Evolutionary conservation across 805 yeast genomes (phyloP).

Genomic region (Starmerella vaccinii): DNA sequence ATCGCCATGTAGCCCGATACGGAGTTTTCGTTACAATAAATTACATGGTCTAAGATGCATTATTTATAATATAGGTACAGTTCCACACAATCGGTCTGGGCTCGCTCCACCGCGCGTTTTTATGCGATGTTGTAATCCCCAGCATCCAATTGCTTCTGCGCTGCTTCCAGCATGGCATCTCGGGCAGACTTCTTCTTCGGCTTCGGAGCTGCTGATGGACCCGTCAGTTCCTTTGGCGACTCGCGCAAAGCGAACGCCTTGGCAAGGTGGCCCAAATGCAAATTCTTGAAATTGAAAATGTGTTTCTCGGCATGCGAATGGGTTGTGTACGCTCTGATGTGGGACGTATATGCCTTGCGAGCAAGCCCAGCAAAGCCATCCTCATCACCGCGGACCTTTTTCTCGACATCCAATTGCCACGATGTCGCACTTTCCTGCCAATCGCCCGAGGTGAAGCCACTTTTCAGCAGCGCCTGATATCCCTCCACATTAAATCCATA

Average conservation of each 20-base stretch:
- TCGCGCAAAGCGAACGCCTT: slow-evolving; percentile 91
- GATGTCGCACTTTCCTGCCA: slow-evolving; percentile 97
- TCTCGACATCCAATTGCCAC: slow-evolving; percentile 84
- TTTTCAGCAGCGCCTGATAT: slow-evolving; percentile 33
- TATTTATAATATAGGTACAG: too few relatives aligned
- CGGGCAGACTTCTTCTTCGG: slow-evolving; percentile 19
- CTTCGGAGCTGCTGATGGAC: slow-evolving; percentile 10
- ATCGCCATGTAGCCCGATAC: not conserved
- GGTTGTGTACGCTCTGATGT: slow-evolving; percentile 90
- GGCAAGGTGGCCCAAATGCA: slow-evolving; percentile 94
- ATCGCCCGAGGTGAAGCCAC: slow-evolving; percentile 34
- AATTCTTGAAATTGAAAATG: slow-evolving; percentile 64
- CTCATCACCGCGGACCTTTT: slow-evolving; percentile 61
- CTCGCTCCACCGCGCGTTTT: too few relatives aligned
- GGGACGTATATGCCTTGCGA: slow-evolving; percentile 72
- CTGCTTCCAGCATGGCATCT: slow-evolving; percentile 23
- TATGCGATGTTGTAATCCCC: slow-evolving; percentile 24
- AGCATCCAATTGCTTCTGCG: slow-evolving; percentile 19
- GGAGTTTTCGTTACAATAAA: not conserved
- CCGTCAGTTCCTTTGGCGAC: slow-evolving; percentile 55
- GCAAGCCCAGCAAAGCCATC: slow-evolving; percentile 58
- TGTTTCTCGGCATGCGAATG: slow-evolving; percentile 73
- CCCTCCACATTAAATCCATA: slow-evolving; percentile 42
- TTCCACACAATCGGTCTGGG: too few relatives aligned
- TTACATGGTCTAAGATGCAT: not conserved